Percentiles rank a stretch among this genome's conserved stretches.
Conservation (phyloP, 768 basidiomycete genomes). For the Suillus decipiens region DNA sequence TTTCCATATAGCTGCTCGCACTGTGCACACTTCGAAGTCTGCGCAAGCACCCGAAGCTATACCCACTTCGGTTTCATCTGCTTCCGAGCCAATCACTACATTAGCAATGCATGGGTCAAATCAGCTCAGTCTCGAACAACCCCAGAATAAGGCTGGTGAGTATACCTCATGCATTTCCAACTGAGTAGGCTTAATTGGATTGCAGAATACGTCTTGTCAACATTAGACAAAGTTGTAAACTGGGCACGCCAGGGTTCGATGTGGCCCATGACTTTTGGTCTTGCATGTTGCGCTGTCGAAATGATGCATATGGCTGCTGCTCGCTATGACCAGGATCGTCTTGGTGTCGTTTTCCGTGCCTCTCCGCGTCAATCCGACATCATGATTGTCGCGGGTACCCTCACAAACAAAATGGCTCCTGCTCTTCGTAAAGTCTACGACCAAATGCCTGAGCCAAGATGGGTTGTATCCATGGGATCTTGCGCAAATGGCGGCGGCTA, state of each 20-base stretch:
- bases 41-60: slow-evolving; percentile 41
- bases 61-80: slow-evolving; percentile 45
- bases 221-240: slow-evolving; percentile 94
- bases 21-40: slow-evolving; percentile 55
- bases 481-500: slow-evolving; percentile 98
- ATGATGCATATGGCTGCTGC: slow-evolving; percentile 99
- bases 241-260: slow-evolving; percentile 98
- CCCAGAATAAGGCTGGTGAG: slow-evolving; percentile 86
- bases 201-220: slow-evolving; percentile 93
- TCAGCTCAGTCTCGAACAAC: slow-evolving; percentile 84
- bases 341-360: slow-evolving; percentile 99
- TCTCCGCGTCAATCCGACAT: slow-evolving; percentile 96
- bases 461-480: slow-evolving; percentile 99
- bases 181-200: slow-evolving; percentile 5
- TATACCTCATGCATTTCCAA: slow-evolving; percentile 10
- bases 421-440: slow-evolving; percentile 95
- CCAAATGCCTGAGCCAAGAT: slow-evolving; percentile 99
- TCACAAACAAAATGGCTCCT: slow-evolving; percentile 99
- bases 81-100: slow-evolving; percentile 60
- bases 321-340: slow-evolving; percentile 96
- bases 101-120: slow-evolving; percentile 80
- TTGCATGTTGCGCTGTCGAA: slow-evolving; percentile 99
- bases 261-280: slow-evolving; percentile 99
- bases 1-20: slow-evolving; percentile 46
- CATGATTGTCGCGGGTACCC: slow-evolving; percentile 98